Evolutionary conservation across 108 stramenopile genomes (phyloP).

Genomic region (Bacterosira constricta): DNA sequence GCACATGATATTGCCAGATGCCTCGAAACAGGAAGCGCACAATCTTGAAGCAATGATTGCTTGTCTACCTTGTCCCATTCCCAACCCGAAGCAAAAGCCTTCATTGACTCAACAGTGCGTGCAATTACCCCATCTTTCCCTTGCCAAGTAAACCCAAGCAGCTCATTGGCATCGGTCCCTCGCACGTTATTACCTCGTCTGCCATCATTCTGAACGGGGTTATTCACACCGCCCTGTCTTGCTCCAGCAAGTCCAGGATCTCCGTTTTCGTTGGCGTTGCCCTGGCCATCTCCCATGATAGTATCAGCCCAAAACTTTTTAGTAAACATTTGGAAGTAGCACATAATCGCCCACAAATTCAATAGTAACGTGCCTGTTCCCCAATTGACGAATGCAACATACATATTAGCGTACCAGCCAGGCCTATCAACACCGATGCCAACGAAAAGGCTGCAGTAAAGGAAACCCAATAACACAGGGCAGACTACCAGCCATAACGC

Average conservation of each 20-base stretch:
- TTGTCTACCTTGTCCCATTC: constrained; percentile 82
- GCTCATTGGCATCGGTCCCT: neutral
- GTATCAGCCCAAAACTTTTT: constrained; percentile 64
- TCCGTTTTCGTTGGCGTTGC: constrained; percentile 36
- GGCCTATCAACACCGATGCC: neutral
- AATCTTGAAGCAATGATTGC: constrained; percentile 58
- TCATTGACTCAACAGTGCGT: constrained; percentile 54
- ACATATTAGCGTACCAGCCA: constrained; percentile 18
- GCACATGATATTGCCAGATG: constrained; percentile 51
- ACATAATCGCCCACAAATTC: constrained; percentile 65
- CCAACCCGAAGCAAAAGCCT: constrained; percentile 48
- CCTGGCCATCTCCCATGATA: constrained; percentile 52
- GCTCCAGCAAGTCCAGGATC: constrained; percentile 9
- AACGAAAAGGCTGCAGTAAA: constrained; percentile 60
- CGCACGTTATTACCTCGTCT: constrained; percentile 8
- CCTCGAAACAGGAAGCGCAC: constrained; percentile 55
- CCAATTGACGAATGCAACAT: constrained; percentile 42
- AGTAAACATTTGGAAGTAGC: constrained; percentile 63
- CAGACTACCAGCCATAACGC: constrained; percentile 60
- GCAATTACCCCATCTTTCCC: constrained; percentile 67
- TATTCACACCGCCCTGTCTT: constrained; percentile 4
- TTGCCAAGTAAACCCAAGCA: constrained; percentile 52
- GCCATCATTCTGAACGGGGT: constrained; percentile 8
- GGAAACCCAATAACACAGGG: constrained; percentile 64
- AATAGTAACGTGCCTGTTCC: constrained; percentile 62